Evolutionary conservation across 2,329 filamentous ascomycete genomes (phyloP).

Genomic region (Lizonia empirigonia): DNA sequence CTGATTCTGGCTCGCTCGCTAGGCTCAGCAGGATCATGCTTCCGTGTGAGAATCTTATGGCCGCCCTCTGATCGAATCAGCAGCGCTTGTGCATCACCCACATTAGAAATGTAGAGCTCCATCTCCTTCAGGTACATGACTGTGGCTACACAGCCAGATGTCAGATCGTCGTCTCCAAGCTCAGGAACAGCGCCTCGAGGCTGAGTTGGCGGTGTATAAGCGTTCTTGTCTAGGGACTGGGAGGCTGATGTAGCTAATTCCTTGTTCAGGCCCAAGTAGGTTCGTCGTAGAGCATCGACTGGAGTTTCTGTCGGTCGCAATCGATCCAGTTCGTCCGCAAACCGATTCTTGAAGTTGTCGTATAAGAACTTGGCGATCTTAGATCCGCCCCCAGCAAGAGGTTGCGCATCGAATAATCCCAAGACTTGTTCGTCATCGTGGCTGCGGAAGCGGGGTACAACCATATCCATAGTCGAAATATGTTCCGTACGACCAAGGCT

Average conservation of each 20-base stretch:
- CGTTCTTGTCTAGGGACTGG: slow-evolving; percentile 74
- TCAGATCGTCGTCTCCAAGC: slow-evolving; percentile 85
- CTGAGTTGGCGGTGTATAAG: slow-evolving; percentile 50
- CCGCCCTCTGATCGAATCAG: slow-evolving; percentile 87
- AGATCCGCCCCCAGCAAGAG: slow-evolving; percentile 85
- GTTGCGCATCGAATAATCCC: slow-evolving; percentile 94
- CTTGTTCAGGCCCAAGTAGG: slow-evolving; percentile 91
- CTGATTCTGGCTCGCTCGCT: slow-evolving; percentile 86
- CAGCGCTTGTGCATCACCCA: slow-evolving; percentile 95
- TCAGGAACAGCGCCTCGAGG: slow-evolving; percentile 75
- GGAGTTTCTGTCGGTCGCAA: slow-evolving; percentile 75
- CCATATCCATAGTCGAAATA: slow-evolving; percentile 91
- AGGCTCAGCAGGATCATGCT: slow-evolving; percentile 90
- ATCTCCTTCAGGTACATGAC: slow-evolving; percentile 88
- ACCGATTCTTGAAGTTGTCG: slow-evolving; percentile 89
- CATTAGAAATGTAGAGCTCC: slow-evolving; percentile 92
- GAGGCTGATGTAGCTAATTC: slow-evolving; percentile 86
- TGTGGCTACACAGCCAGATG: slow-evolving; percentile 88
- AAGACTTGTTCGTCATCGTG: slow-evolving; percentile 88
- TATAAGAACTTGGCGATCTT: slow-evolving; percentile 96
- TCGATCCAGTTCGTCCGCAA: slow-evolving; percentile 78
- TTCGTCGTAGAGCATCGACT: slow-evolving; percentile 79
- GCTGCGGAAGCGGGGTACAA: slow-evolving; percentile 88
- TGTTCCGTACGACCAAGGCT: slow-evolving; percentile 92
- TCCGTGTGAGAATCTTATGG: slow-evolving; percentile 81